phyloP scores from a whole-genome alignment of 768 basidiomycete species.

The Sarcodon sp. region DNA sequence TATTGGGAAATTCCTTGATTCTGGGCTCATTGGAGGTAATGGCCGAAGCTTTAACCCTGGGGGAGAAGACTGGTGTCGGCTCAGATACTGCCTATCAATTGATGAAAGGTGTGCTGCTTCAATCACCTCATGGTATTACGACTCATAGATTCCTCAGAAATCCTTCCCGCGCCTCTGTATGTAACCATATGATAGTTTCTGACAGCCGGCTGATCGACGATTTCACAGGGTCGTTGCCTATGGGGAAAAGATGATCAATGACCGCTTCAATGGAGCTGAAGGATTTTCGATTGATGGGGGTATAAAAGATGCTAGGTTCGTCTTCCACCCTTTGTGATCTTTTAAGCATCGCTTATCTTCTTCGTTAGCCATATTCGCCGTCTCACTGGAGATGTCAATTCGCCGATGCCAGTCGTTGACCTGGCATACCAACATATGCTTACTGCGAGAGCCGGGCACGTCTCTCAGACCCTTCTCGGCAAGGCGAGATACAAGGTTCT shows the following conservation, averaged over 20 bases:
- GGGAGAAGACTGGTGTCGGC: constrained; percentile 74
- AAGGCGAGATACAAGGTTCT: constrained; percentile 41
- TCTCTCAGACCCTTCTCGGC: constrained; percentile 27
- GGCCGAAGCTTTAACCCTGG: constrained; percentile 74
- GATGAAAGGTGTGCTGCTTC: constrained; percentile 35
- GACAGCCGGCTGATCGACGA: too few species aligned
- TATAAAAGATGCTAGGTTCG: constrained; percentile 68
- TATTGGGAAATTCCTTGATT: constrained; percentile 72
- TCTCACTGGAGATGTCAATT: constrained; percentile 49
- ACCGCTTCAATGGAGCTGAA: constrained; percentile 58
- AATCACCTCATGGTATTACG: neutral
- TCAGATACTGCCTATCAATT: constrained; percentile 40
- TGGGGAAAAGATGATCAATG: constrained; percentile 55
- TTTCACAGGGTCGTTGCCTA: constrained; percentile 37
- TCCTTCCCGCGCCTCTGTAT: constrained; percentile 55
- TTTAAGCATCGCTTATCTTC: constrained; percentile 1
- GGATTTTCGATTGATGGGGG: constrained; percentile 84
- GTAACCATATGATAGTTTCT: neutral
- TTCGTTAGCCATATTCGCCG: constrained; percentile 48
- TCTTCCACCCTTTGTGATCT: constrained; percentile 2
- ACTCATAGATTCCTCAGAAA: constrained; percentile 27
- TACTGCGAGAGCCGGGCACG: constrained; percentile 64
- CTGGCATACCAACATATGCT: constrained; percentile 68
- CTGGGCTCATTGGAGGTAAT: constrained; percentile 69
- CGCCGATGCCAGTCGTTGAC: constrained; percentile 63